A percentile compares a stretch with the other conserved stretches of the same genome.
Evolutionary conservation across 495 filamentous ascomycete genomes (phyloP).

Genomic region (Penicillium tannophilum): DNA sequence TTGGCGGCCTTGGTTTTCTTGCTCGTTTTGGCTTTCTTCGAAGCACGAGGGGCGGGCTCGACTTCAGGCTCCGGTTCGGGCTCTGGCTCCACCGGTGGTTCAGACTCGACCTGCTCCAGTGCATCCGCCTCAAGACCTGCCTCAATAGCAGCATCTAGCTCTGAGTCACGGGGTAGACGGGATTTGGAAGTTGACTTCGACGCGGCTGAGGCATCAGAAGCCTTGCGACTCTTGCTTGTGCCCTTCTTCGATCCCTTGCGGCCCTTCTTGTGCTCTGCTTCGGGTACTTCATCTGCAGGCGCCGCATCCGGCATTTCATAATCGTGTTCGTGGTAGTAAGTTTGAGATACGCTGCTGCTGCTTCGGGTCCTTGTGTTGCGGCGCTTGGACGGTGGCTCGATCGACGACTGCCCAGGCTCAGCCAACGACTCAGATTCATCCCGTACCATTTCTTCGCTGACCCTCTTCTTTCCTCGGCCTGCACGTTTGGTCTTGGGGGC

Average conservation of each 20-base stretch:
- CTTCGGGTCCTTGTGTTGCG: conserved; percentile 58
- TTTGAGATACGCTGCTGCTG: conserved; percentile 38
- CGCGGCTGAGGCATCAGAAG: conserved; percentile 53
- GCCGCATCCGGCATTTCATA: conserved; percentile 27
- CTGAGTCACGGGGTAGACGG: conserved; percentile 58
- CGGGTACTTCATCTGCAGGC: conserved; percentile 24
- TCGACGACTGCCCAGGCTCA: conserved; percentile 31
- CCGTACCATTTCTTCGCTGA: conserved; percentile 62
- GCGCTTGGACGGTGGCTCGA: conserved; percentile 63
- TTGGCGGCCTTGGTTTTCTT: conserved; percentile 39
- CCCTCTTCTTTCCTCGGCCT: conserved; percentile 63
- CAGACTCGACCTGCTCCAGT: conserved; percentile 16
- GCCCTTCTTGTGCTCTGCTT: conserved; percentile 35
- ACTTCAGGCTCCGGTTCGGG: conserved; percentile 7
- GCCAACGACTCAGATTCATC: conserved; percentile 34
- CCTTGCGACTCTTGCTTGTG: conserved; percentile 53
- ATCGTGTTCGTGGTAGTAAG: conserved; percentile 23
- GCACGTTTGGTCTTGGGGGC: conserved; percentile 44
- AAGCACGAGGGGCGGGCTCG: conserved; percentile 30
- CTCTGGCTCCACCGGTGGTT: conserved; percentile 30
- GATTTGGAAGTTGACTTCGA: conserved; percentile 40
- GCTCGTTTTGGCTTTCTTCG: conserved; percentile 41
- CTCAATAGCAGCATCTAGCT: conserved; percentile 68
- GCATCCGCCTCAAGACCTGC: conserved; percentile 57
- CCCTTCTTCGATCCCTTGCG: conserved; percentile 47